Evolutionary conservation across 176 grass and related monocot species (phyloP).

Genomic region (Elaeis guineensis): DNA sequence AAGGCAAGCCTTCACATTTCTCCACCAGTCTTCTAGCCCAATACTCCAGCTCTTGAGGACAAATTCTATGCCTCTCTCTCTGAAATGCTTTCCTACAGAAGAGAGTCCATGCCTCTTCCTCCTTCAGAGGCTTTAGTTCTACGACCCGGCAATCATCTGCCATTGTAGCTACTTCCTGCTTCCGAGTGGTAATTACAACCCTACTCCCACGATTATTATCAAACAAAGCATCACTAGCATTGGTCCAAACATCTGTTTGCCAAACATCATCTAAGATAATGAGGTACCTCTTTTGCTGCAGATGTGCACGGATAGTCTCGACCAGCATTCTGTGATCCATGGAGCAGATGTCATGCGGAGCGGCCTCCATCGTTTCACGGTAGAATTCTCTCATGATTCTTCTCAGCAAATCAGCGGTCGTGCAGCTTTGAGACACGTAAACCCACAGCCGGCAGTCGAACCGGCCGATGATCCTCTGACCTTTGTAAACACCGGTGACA

Average conservation of each 20-base stretch:
- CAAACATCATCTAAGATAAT: slow-evolving; percentile 82
- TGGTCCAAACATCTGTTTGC: slow-evolving; percentile 33
- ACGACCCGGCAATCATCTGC: slow-evolving; percentile 10
- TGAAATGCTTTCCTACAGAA: slow-evolving; percentile 13
- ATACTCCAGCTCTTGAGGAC: slow-evolving; percentile 13
- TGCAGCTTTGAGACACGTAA: slow-evolving; percentile 26
- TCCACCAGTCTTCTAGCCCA: slow-evolving; percentile 41
- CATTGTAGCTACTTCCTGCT: slow-evolving; percentile 27
- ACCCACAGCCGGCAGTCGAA: slow-evolving; percentile 26
- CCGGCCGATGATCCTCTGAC: slow-evolving; percentile 1
- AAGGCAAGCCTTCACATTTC: slow-evolving; percentile 36
- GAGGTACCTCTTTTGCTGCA: slow-evolving; percentile 37
- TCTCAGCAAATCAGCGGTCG: slow-evolving; percentile 12
- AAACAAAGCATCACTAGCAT: slow-evolving; percentile 34
- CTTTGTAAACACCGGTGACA: slow-evolving; percentile 32
- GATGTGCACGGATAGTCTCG: background rate
- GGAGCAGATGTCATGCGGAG: background rate
- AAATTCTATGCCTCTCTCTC: slow-evolving; percentile 7
- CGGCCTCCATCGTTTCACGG: background rate
- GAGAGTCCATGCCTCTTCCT: slow-evolving; percentile 21
- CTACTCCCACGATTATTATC: slow-evolving; percentile 23
- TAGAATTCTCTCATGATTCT: slow-evolving; percentile 20
- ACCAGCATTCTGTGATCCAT: slow-evolving; percentile 18
- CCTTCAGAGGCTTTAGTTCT: slow-evolving; percentile 14
- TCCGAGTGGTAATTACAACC: slow-evolving; percentile 53